Percentiles rank a stretch among this genome's conserved stretches.
Evolutionary conservation across 257 asterid genomes (phyloP).

Genomic region (Petunia axillaris): DNA sequence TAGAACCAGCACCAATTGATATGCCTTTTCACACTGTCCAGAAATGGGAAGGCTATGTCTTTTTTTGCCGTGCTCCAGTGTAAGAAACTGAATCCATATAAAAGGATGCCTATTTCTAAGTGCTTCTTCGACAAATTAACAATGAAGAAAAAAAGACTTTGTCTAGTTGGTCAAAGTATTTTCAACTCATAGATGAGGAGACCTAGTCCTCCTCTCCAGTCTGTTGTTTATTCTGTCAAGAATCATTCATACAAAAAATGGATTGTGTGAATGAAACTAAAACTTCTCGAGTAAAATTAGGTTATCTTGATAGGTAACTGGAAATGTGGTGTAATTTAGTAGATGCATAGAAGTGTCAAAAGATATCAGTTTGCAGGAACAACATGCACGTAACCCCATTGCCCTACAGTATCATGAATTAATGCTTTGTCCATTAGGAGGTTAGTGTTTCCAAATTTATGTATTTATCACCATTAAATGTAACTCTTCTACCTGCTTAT

Average conservation of each 20-base stretch:
- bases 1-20: background rate
- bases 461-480: no score
- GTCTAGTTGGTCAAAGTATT: background rate
- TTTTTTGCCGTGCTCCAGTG: background rate
- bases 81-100: background rate
- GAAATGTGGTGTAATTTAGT: background rate
- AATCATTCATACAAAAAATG: background rate
- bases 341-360: background rate
- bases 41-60: conserved; percentile 5
- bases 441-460: no score
- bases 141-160: background rate
- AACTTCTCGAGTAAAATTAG: background rate
- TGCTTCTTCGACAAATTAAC: background rate
- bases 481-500: background rate
- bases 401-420: no score
- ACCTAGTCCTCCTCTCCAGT: background rate
- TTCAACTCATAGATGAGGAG: background rate
- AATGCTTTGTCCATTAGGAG: no score
- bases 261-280: background rate
- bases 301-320: background rate
- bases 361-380: background rate
- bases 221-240: background rate
- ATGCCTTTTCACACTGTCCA: background rate
- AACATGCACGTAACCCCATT: no score
- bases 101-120: background rate